These are phyloP conservation scores for Annulohypoxylon moriforme DNA, from an alignment of 495 filamentous ascomycete species.

Conservation along the genomic window DNA sequence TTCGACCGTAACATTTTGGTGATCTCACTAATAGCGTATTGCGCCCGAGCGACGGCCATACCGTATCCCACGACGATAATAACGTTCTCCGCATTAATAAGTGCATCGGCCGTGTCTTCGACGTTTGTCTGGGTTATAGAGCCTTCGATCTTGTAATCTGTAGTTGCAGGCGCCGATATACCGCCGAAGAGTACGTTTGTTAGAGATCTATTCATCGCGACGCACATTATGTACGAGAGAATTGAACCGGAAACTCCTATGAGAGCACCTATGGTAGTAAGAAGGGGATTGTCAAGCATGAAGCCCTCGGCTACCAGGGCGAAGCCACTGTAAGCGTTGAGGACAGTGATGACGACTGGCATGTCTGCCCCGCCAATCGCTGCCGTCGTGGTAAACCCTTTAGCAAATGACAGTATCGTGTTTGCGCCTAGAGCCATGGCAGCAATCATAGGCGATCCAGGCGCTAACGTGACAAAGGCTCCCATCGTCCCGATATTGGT, in stretches of 20 bases:
- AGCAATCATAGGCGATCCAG: conserved; percentile 76
- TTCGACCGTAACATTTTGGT: conserved; percentile 73
- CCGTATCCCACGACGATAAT: conserved; percentile 88
- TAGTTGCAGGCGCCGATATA: conserved; percentile 68
- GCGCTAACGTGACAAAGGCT: conserved; percentile 79
- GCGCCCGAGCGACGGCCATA: conserved; percentile 89
- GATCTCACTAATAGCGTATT: conserved; percentile 85
- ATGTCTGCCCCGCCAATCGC: conserved; percentile 89
- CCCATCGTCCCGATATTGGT: conserved; percentile 82
- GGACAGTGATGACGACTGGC: conserved; percentile 86
- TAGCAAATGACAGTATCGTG: conserved; percentile 78
- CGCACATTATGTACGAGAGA: conserved; percentile 83
- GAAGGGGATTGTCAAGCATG: conserved; percentile 84
- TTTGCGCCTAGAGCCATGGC: conserved; percentile 78
- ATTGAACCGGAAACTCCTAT: conserved; percentile 87
- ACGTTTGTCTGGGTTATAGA: conserved; percentile 75
- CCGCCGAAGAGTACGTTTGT: conserved; percentile 86
- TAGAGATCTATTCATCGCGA: conserved; percentile 84
- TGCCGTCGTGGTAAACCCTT: conserved; percentile 83
- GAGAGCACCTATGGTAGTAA: conserved; percentile 81
- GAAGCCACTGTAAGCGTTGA: conserved; percentile 88
- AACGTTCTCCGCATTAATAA: conserved; percentile 76
- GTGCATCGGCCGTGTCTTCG: conserved; percentile 78
- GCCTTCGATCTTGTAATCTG: conserved; percentile 78
- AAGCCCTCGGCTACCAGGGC: conserved; percentile 85